Conservation (phyloP, 805 yeast genomes). For the Nakazawaea populi region DNA sequence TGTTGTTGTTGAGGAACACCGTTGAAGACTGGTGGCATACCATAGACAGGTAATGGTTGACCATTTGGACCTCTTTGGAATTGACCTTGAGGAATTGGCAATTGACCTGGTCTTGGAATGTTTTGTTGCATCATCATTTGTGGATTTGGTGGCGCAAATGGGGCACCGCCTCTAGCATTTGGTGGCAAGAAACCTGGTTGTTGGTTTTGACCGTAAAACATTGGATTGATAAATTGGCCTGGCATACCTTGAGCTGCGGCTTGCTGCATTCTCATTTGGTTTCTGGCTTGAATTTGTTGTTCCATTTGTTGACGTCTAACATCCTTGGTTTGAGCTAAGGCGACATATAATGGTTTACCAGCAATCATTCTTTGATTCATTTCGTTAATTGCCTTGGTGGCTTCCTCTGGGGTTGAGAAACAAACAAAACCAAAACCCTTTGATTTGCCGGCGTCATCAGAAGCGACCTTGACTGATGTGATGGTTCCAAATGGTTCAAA, state of each 20-base stretch:
- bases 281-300: constrained; percentile 97
- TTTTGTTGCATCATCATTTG: constrained; percentile 67
- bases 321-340: constrained; percentile 97
- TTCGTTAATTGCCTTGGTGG: constrained; percentile 95
- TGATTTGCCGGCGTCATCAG: constrained; percentile 89
- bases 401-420: constrained; percentile 97
- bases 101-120: constrained; percentile 59
- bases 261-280: constrained; percentile 97
- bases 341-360: constrained; percentile 96
- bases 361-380: constrained; percentile 96
- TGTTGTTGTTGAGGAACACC: constrained; percentile 56
- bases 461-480: constrained; percentile 95
- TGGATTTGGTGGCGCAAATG: constrained; percentile 71
- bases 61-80: constrained; percentile 79
- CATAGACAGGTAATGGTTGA: constrained; percentile 77
- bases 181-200: constrained; percentile 77
- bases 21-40: constrained; percentile 76
- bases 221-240: constrained; percentile 82
- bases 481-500: constrained; percentile 91
- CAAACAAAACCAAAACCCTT: constrained; percentile 99
- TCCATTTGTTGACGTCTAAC: constrained; percentile 95
- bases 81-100: constrained; percentile 63
- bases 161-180: constrained; percentile 69
- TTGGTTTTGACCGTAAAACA: constrained; percentile 70
- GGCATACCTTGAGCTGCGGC: constrained; percentile 86